Conservation (phyloP, 306 rosid genomes). For the Mimosa bimucronata region DNA sequence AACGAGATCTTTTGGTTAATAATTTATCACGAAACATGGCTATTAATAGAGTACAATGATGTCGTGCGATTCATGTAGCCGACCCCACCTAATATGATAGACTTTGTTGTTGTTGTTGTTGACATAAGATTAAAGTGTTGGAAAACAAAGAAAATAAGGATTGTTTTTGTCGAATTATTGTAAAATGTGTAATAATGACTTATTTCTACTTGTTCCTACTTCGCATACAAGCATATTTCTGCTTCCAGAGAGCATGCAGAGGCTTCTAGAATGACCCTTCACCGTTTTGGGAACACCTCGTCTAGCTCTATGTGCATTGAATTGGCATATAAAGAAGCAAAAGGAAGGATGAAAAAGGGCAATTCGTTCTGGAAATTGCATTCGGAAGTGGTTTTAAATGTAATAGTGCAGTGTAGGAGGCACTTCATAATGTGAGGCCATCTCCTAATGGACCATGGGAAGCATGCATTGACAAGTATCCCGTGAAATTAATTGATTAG, state of each 20-base stretch:
- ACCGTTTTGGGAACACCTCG: slow-evolving; percentile 81
- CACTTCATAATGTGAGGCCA: slow-evolving; percentile 62
- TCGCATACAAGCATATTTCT: too few relatives aligned
- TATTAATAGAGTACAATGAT: too few relatives aligned
- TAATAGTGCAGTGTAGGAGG: slow-evolving; percentile 84
- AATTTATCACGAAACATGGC: too few relatives aligned
- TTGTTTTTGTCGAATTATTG: too few relatives aligned
- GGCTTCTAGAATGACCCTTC: slow-evolving; percentile 85
- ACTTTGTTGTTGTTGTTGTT: too few relatives aligned
- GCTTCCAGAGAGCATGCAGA: slow-evolving; percentile 65
- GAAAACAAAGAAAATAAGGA: too few relatives aligned
- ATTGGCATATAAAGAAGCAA: slow-evolving; percentile 70
- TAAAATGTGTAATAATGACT: too few relatives aligned
- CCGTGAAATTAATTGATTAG: slow-evolving; percentile 60
- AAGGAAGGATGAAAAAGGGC: slow-evolving; percentile 70
- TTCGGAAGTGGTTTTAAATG: slow-evolving; percentile 87
- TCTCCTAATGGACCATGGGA: slow-evolving; percentile 78
- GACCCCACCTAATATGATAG: too few relatives aligned
- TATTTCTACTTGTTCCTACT: too few relatives aligned
- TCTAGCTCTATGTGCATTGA: slow-evolving; percentile 91
- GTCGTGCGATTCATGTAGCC: too few relatives aligned
- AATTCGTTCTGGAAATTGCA: slow-evolving; percentile 84
- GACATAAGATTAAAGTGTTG: too few relatives aligned
- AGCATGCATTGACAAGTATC: slow-evolving; percentile 70
- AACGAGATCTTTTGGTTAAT: too few relatives aligned